Evolutionary conservation across 305 asterid genomes (phyloP).

Genomic region (Fraxinus xanthoxyloides): DNA sequence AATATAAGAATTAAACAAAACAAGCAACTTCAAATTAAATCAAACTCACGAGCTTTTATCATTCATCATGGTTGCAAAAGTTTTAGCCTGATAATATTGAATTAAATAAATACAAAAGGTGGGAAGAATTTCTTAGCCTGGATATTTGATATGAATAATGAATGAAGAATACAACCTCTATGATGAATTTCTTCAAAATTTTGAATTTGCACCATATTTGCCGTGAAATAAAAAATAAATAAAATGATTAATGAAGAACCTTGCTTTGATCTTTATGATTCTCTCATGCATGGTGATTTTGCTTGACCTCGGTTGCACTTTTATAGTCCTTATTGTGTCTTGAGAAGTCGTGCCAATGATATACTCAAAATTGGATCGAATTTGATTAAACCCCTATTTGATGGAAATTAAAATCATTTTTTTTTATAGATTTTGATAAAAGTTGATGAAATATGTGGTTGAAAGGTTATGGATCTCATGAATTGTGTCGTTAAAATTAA

Average conservation of each 20-base stretch:
- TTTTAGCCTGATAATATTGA: not conserved
- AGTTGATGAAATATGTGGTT: no score
- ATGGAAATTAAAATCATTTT: no score
- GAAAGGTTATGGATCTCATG: no score
- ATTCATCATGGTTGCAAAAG: no score
- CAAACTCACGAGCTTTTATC: no score
- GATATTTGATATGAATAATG: not conserved
- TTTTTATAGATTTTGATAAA: no score
- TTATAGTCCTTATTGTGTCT: not conserved
- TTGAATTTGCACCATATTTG: not conserved
- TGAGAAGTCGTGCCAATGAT: not conserved
- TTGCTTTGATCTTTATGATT: not conserved
- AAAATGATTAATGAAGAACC: not conserved
- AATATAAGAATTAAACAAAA: no score
- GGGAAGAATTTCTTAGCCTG: not conserved
- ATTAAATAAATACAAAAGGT: not conserved
- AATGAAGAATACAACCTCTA: not conserved
- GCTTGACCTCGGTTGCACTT: not conserved
- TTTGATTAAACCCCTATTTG: no score
- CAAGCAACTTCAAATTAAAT: not conserved
- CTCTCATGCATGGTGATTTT: not conserved
- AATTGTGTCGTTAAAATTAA: no score
- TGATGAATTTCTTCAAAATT: not conserved
- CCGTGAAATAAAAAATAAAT: no score
- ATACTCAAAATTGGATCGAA: not conserved